Evolutionary conservation across 176 grass and related monocot genomes (phyloP).

Genomic region (Hordeum marinum): DNA sequence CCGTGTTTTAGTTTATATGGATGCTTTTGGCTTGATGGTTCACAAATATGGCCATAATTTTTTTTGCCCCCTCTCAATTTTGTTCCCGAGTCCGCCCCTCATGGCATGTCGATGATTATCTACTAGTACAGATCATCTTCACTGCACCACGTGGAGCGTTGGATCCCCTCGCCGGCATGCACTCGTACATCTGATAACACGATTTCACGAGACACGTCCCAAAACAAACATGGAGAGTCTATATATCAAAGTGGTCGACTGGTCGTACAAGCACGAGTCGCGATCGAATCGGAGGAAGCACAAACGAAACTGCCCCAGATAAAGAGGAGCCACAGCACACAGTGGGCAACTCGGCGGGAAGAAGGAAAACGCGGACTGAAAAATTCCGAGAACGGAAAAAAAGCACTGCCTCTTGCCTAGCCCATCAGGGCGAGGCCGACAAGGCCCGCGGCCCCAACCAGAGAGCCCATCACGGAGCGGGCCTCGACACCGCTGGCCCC

Average conservation of each 20-base stretch:
- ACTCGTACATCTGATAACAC: background rate
- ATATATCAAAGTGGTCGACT: background rate
- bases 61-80: no score
- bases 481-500: conserved; percentile 17
- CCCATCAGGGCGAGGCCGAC: conserved; percentile 43
- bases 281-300: background rate
- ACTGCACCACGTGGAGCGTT: no score
- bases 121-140: no score
- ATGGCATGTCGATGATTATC: no score
- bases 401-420: conserved; percentile 65
- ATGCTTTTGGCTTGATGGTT: no score
- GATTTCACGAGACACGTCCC: background rate
- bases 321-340: background rate
- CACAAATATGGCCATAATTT: no score
- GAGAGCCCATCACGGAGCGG: background rate
- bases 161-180: no score
- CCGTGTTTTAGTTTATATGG: no score
- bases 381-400: background rate
- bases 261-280: background rate
- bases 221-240: background rate
- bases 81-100: no score
- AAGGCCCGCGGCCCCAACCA: conserved; percentile 27
- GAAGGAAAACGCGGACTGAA: background rate
- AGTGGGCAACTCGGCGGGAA: background rate
- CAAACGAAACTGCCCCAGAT: background rate